Base-by-base conservation (phyloP, 352 stramenopile species). In the Phytophthora lateralis region DNA sequence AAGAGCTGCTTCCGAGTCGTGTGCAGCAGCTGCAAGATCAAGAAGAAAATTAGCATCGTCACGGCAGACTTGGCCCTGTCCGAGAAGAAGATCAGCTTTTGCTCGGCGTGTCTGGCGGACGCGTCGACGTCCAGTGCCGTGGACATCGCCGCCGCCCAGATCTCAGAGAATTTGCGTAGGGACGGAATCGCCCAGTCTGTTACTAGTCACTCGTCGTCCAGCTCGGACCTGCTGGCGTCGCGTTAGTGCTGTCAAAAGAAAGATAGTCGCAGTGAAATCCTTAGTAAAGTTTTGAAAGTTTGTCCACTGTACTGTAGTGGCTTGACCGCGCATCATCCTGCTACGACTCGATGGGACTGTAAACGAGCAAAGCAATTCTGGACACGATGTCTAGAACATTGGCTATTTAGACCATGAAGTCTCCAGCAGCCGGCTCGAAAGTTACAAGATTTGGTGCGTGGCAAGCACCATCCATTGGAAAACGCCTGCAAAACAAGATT, bases 41-140 rank as follows among this genome's bases (percentile, higher is more conserved):
- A 75, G 55, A 71, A 71, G 51, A 75, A 71, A 55, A 71, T 75
- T 37, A 68, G 61, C 34, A 56, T 75, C 26, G 66, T 75, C 27
- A 75, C 66, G n/a, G 66, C 61, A 1, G 66, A 75, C 46, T 58
- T 75, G 39, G 55, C 59, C 41, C 51, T 75, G 20, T 56, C 62
- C 4, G 55, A 75, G 66, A 68, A 69, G 38, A 75, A 75, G 43
- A 66, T 75, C 37, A 58, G 45, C 20, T 75, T 75, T 51, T 75
- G 66, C 39, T 60, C 61, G 21, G 45, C 61, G 17, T 75, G 66
- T 53, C 51, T 75, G n/a, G 66, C 66, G 29, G 51, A 71, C 24
- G 44, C 60, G 20, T 68, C 66, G 11, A 61, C 44, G 2, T 58
- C 66, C 3, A 75, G 66, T 20, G 61, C 66, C 1, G 55, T 64